Evolutionary conservation across 352 stramenopile genomes (phyloP).

Genomic region (Phytopythium ostracodes): DNA sequence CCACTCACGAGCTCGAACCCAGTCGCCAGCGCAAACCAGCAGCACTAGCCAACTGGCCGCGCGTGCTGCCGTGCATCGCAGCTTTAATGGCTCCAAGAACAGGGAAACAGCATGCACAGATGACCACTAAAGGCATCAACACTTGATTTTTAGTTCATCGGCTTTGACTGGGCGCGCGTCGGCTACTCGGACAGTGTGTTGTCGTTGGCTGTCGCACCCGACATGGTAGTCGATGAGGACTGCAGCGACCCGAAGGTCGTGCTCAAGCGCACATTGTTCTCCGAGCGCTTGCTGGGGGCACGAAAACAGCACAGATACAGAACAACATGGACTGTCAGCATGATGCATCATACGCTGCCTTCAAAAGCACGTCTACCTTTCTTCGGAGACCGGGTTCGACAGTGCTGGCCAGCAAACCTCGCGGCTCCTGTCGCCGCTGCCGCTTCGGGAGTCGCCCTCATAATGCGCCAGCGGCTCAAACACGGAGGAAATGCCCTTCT

Average conservation of each 20-base stretch:
- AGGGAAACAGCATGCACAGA: neutral
- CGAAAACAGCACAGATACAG: neutral
- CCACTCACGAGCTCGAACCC: neutral
- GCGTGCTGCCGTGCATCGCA: neutral
- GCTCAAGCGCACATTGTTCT: constrained; percentile 17
- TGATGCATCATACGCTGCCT: too few relatives aligned
- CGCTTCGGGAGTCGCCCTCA: neutral
- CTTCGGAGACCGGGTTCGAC: constrained; percentile 13
- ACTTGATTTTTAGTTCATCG: neutral
- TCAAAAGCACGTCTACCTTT: too few relatives aligned
- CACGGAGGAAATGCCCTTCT: constrained; percentile 6
- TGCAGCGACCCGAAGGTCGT: constrained; percentile 15
- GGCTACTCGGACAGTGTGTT: constrained; percentile 4
- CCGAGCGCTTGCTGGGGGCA: constrained; percentile 12
- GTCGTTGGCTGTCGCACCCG: neutral
- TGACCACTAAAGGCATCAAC: neutral
- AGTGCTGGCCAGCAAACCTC: constrained; percentile 22
- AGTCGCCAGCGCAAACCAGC: neutral
- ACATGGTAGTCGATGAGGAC: constrained; percentile 11
- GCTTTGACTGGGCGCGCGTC: too few relatives aligned
- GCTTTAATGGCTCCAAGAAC: neutral
- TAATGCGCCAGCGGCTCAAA: neutral
- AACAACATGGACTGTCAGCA: neutral
- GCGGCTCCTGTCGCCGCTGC: neutral
- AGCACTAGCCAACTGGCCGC: neutral